Evolutionary conservation across 768 basidiomycete genomes (phyloP).

Genomic region (Arthromyces matolae): DNA sequence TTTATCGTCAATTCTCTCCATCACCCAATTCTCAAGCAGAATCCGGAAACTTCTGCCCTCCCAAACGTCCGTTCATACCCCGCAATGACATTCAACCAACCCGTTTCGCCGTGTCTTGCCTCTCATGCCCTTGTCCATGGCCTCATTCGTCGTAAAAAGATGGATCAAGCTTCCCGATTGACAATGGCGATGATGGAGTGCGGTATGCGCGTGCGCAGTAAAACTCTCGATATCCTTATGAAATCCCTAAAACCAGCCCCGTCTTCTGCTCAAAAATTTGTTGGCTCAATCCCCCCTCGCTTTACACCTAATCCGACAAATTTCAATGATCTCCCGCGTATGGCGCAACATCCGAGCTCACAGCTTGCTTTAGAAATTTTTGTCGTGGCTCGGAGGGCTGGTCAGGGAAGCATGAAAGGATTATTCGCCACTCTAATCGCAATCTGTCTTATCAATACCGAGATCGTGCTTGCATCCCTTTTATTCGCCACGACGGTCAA

Average conservation of each 20-base stretch:
- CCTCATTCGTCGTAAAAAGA: slow-evolving; percentile 50
- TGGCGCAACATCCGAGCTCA: slow-evolving; percentile 37
- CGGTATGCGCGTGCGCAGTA: slow-evolving; percentile 46
- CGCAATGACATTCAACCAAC: slow-evolving; percentile 44
- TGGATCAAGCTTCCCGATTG: slow-evolving; percentile 43
- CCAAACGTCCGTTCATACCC: slow-evolving; percentile 26
- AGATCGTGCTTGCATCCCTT: slow-evolving; percentile 72
- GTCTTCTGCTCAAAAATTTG: slow-evolving; percentile 15
- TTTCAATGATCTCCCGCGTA: slow-evolving; percentile 29
- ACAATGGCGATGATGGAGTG: slow-evolving; percentile 50
- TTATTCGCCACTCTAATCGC: slow-evolving; percentile 61
- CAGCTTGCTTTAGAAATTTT: slow-evolving; percentile 54
- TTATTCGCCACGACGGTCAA: slow-evolving; percentile 63
- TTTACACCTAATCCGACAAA: slow-evolving; percentile 20
- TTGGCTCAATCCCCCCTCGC: slow-evolving; percentile 1
- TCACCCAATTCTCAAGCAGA: slow-evolving; percentile 30
- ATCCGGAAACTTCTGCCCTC: slow-evolving; percentile 13
- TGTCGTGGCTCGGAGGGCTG: slow-evolving; percentile 46
- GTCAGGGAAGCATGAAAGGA: slow-evolving; percentile 51
- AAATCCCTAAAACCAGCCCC: slow-evolving; percentile 18
- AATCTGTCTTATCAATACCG: slow-evolving; percentile 70
- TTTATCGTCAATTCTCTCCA: slow-evolving; percentile 57
- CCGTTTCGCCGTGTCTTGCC: slow-evolving; percentile 55
- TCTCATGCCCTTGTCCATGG: slow-evolving; percentile 65
- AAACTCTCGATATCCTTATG: slow-evolving; percentile 49